Base-by-base conservation (phyloP, 192 early-diverging fungal genomes). In the Borealophlyctis nickersoniae region DNA sequence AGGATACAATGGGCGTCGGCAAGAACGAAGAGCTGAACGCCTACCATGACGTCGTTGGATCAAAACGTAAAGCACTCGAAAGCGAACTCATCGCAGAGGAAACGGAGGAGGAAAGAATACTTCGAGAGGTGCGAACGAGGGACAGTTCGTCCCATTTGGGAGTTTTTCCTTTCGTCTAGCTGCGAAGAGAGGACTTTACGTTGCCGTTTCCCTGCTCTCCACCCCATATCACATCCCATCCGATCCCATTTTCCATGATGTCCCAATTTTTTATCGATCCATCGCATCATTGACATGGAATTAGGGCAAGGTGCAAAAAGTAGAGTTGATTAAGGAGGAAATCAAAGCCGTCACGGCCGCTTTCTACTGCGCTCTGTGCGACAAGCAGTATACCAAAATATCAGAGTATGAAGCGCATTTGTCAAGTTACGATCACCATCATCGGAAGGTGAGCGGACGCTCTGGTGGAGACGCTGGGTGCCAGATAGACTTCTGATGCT, bases 331-430 rank as follows among this genome's bases (percentile, higher is more conserved):
- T 31, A 77, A 83, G 58, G 77, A 79, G 33, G 77, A 81, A 56
- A 80, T 88, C 32, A 89, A 88, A 53, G 31, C 69, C 33, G 73
- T 76, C 29, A 75, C 61, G 14, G 73, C 82, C 1, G 86, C 87
- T 0, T 92, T 92, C 62, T 90, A 89, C 79, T 92, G 91, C 50
- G 77, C 70, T 2, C 66, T 88, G 13, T 91, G 89, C 70, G 83
- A 89, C 61, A 92, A 92, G 63, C 90, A 92, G 60, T 92, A 92
- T 64, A 79, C 72, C 29, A 87, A 84, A 56, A 84, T 87, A 16
- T 73, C 83, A 30, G 90, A 91, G 49, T 92, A 86, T 71, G 90
- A 92, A 53, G 77, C 79, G 2, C 90, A 92, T 63, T 60, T 92
- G 26, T 83, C 82, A 35, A 82, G 79, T 30, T 92, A 92, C 55